Base-by-base conservation (phyloP, 768 basidiomycete species). In the Phylloporus arenicola region DNA sequence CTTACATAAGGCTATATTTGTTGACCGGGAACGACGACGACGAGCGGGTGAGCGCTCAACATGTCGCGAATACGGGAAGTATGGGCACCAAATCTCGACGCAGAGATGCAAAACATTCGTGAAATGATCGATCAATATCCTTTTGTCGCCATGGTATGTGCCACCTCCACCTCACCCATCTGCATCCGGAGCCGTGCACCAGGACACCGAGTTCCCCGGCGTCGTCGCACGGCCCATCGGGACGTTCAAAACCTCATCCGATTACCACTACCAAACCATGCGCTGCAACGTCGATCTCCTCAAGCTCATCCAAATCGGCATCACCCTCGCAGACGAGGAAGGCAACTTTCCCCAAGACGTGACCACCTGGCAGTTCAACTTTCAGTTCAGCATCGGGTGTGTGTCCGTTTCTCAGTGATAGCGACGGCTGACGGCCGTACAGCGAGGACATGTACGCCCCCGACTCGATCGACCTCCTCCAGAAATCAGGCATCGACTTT, bases 241-340 rank as follows among this genome's bases (percentile, higher is more conserved):
- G 25, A 76, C 84, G 30, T 98, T 97, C 77, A 92, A 92, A 68
- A 94, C 93, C 0, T 92, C 92, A 11, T 92, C 92, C 19, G 96
- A 99, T 71, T 98, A 97, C 64, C 95, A 98, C 70, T 99, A 97
- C 70, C 96, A 99, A 70, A 99, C 96, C 2, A 95, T 99, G 88
- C 86, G 96, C 53, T 96, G 94, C 74, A 99, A 99, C 70, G 96
- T 98, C 62, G 96, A 99, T 77, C 75, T 98, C 43, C 79, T 99
- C 58, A 92, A 92, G 74, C 89, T 98, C 71, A 97, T 99, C 45
- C 96, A 99, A 72, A 83, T 98, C 53, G 96, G 96, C 6, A 80
- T 99, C 57, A 96, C 96, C 6, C 75, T 99, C 25, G 86, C 90
- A 35, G 92, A 98, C 68, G 92, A 94, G 66, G 82, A 96, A 29